Evolutionary conservation across 805 yeast genomes (phyloP).

Genomic region (Metschnikowia amazonensis): DNA sequence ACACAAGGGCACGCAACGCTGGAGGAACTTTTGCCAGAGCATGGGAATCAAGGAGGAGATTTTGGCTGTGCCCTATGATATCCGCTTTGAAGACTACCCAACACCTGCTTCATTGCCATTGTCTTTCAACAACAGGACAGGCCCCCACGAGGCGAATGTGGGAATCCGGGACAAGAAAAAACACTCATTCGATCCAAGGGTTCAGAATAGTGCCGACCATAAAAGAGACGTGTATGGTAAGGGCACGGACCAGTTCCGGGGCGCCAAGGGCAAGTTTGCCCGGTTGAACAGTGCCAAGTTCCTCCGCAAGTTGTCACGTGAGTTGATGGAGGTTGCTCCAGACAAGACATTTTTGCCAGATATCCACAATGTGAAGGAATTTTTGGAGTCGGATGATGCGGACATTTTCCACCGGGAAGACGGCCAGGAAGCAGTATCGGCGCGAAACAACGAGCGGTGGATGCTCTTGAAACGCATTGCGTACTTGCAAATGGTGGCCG

Average conservation of each 20-base stretch:
- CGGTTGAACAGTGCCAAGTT: slow-evolving; percentile 53
- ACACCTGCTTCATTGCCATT: slow-evolving; percentile 37
- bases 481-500: slow-evolving; percentile 64
- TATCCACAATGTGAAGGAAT: slow-evolving; percentile 51
- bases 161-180: slow-evolving; percentile 84
- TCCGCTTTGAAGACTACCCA: slow-evolving; percentile 22
- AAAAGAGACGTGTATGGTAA: slow-evolving; percentile 70
- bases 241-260: slow-evolving; percentile 64
- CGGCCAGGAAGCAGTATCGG: slow-evolving; percentile 35
- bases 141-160: slow-evolving; percentile 63
- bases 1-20: slow-evolving; percentile 46
- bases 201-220: slow-evolving; percentile 64
- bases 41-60: slow-evolving; percentile 3
- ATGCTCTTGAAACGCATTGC: slow-evolving; percentile 64
- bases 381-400: slow-evolving; percentile 46
- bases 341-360: slow-evolving; percentile 48
- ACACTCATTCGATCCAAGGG: slow-evolving; percentile 76
- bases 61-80: slow-evolving; percentile 22
- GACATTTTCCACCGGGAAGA: slow-evolving; percentile 37
- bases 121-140: slow-evolving; percentile 88
- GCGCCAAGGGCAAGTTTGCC: slow-evolving; percentile 43
- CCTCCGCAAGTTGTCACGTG: slow-evolving; percentile 52
- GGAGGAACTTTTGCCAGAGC: slow-evolving; percentile 33
- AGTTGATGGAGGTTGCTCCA: slow-evolving; percentile 38
- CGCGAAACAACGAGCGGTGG: slow-evolving; percentile 60